These are phyloP conservation scores for Dictyostelium intermedium DNA, from an alignment of 78 protist genomes.

Conservation along the genomic window DNA sequence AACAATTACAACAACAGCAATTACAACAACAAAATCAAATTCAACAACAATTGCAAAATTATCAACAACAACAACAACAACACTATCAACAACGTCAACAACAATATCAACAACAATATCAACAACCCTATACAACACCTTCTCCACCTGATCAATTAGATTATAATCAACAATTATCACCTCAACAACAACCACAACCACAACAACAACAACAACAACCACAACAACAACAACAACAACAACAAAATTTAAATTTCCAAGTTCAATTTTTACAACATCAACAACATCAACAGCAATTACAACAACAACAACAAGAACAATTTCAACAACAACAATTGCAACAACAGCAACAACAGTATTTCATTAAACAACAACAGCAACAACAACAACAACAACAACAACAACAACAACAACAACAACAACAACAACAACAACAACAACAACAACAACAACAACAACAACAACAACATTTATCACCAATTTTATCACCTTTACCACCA, in stretches of 20 bases:
- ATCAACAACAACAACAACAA: constrained; percentile 31
- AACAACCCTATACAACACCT: background rate
- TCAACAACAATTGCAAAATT: constrained; percentile 10
- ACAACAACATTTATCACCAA: background rate
- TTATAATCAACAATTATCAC: background rate
- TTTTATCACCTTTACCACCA: background rate
- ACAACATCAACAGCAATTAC: constrained; percentile 21
- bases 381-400: background rate
- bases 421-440: background rate
- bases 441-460: constrained; percentile 17
- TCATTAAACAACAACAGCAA: background rate
- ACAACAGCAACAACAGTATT: background rate
- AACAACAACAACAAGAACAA: constrained; percentile 14
- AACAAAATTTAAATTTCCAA: background rate
- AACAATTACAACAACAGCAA: constrained; percentile 34
- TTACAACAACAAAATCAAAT: constrained; percentile 14
- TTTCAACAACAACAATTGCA: background rate
- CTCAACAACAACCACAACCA: background rate
- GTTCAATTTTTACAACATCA: constrained; percentile 16
- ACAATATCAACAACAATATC: constrained; percentile 31
- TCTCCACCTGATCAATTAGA: background rate
- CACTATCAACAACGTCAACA: constrained; percentile 22
- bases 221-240: background rate
- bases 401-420: background rate
- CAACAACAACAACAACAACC: background rate